phyloP scores from a whole-genome alignment of 208 protist species.

The Acanthamoeba culbertsoni region DNA sequence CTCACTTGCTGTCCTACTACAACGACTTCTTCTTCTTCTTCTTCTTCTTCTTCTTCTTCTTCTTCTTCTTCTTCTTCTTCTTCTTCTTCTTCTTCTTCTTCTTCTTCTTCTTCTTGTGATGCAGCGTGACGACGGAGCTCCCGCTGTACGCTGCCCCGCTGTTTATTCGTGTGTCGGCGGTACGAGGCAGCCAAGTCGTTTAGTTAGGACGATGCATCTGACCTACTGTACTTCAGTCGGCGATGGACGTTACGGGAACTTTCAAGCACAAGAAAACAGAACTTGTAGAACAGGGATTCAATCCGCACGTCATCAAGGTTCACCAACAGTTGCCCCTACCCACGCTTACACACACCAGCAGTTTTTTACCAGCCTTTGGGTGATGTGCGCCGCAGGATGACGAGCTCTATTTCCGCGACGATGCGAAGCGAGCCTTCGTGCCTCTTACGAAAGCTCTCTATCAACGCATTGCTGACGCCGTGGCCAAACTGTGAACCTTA shows the following conservation, averaged over 20 bases:
- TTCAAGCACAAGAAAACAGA: slow-evolving; percentile 74
- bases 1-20: background rate
- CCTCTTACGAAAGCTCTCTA: slow-evolving; percentile 24
- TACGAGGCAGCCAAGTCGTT: too few relatives aligned
- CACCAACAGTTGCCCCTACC: background rate
- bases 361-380: background rate
- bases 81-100: too few relatives aligned
- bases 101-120: background rate
- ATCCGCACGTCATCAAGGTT: slow-evolving; percentile 58
- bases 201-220: background rate
- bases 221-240: background rate
- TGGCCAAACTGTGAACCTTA: background rate
- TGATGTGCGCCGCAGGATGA: background rate
- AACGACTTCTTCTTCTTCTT: too few relatives aligned
- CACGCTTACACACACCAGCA: background rate
- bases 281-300: slow-evolving; percentile 62
- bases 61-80: too few relatives aligned
- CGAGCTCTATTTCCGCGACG: slow-evolving; percentile 47
- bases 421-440: background rate
- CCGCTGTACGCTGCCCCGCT: background rate
- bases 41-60: too few relatives aligned
- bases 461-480: background rate
- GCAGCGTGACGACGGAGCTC: background rate
- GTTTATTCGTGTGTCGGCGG: background rate
- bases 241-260: slow-evolving; percentile 69